Base-by-base conservation (phyloP, 2,329 filamentous ascomycete genomes). In the Pseudomassariella vexata region DNA sequence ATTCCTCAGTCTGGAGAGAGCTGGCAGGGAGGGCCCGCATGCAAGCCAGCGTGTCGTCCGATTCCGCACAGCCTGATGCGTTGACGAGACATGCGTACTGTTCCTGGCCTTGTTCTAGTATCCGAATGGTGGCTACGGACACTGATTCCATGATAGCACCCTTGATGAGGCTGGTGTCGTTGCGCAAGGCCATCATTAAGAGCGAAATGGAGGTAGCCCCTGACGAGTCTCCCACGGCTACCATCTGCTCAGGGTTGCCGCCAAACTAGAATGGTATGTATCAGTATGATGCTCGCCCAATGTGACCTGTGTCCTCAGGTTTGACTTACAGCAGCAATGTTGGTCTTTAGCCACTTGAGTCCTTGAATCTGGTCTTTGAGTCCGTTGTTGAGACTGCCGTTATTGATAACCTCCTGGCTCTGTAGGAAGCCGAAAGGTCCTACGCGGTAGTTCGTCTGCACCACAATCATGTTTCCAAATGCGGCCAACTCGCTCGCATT, bases 391-490 rank as follows among this genome's bases (percentile, higher is more conserved):
- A 76, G 12, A 11, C 28, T 23, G 5, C 28, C 33, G 11, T 30
- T 19, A 2, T 21, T 47, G 38, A 67, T 69, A 2, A 70, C 68
- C 43, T 39, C 49, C 43, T 79, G 70, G 12, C 68, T 66, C 2
- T 73, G 70, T 6, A 86, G 61, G 48, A 85, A 87, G 0, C 83
- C 82, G 42, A 76, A 85, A 0, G 73, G 67, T 0, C 82, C 82
- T 10, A 87, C 79, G 4, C 83, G 75, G 49, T 87, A 86, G 55
- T 85, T 87, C 57, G 84, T 70, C 7, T 32, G 24, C 16, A 32
- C 30, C 15, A 32, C 22, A 17, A 32, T 25, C 5, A 12, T 14
- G 2, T 32, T 14, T 7, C 15, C 30, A 10, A 23, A 32, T 17
- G 20, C 16, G 2, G 86, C 79, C 2, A 85, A 73, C 2, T 68